phyloP scores from a whole-genome alignment of 208 protist species.

The Strigomonas culicis region DNA sequence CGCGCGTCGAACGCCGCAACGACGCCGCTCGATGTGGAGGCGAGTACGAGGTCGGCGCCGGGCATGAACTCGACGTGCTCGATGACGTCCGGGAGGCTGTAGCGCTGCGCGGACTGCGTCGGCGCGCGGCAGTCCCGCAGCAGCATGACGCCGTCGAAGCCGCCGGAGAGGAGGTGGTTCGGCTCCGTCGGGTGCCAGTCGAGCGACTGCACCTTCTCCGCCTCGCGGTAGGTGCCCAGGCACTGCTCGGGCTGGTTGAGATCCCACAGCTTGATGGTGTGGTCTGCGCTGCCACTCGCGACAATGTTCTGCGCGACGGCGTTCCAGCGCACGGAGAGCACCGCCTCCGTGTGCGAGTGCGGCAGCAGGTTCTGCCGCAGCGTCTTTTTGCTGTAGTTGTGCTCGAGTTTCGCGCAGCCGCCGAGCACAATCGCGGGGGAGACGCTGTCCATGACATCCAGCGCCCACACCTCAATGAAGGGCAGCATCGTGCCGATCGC shows the following conservation, averaged over 20 bases:
- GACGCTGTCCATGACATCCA: constrained; percentile 96
- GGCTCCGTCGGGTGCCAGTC: constrained; percentile 86
- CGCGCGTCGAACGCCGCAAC: constrained; percentile 33
- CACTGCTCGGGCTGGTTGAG: constrained; percentile 69
- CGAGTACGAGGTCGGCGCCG: constrained; percentile 30
- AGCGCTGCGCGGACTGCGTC: constrained; percentile 51
- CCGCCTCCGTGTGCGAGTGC: constrained; percentile 92
- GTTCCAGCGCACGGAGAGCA: constrained; percentile 95
- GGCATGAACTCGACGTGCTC: constrained; percentile 76
- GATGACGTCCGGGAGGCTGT: constrained; percentile 41
- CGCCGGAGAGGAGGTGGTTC: constrained; percentile 82
- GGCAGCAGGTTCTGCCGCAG: constrained; percentile 49
- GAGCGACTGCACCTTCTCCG: constrained; percentile 91
- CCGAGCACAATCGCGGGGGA: constrained; percentile 92
- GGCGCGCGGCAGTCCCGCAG: constrained; percentile 84
- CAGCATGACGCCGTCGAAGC: constrained; percentile 69
- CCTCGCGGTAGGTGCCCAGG: constrained; percentile 90
- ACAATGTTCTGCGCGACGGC: constrained; percentile 89
- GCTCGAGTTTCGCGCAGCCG: constrained; percentile 47
- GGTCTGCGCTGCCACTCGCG: constrained; percentile 93
- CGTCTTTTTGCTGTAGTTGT: constrained; percentile 78
- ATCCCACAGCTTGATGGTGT: constrained; percentile 97
- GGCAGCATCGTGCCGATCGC: constrained; percentile 97
- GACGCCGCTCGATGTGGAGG: constrained; percentile 60
- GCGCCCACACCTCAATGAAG: constrained; percentile 97